Evolutionary conservation across 768 basidiomycete species (phyloP), one percentile per base, ranked within the genome.

Genomic region (Hirschioporus abietinus): DNA sequence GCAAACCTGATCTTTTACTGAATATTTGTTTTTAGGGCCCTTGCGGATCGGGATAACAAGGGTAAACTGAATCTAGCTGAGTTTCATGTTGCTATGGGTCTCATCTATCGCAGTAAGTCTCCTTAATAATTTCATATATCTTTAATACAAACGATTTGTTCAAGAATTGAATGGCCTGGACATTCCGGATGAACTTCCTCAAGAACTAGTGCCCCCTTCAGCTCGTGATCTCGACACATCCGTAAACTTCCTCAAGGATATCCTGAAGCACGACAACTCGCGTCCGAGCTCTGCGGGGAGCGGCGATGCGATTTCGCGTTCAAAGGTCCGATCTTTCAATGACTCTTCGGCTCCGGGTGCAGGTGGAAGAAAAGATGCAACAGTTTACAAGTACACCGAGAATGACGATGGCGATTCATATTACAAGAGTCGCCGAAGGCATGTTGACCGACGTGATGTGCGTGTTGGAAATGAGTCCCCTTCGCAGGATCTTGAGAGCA

Each of bases 41-140:
- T 99, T 7, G 93, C 96, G 23, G 97, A 99, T 77, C 84, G 86
- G 52, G 91, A 96, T 68, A 94, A 99, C 77, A 89, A 95, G 25
- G 97, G 97, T 25, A 97, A 95, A 76, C 86, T 99, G 62, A 98
- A 97, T 71, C 81, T 96, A 27, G 91, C 93, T 17, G 97, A 99
- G 75, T 99, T 99, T 75, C 95, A 99, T 74, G 92, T 98, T 67
- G 97, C 97, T 0, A 99, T 99, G 96, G 95, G 93, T 64, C 81
- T 99, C 65, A 99, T 99, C 73, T 98, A 95, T 78, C 89, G 97
- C 74, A 85, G 96, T 98, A 79, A 71, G 92, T 86, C 27, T 68
- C 63, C 60, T 27, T 64, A 24, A 27, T 66, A 26, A 7, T 36
- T 58, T 15, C 34, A 10, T 17, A n/a, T 17, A 17, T 61, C 57